These are phyloP conservation scores for Tylopilus balloui DNA, from an alignment of 768 basidiomycete genomes.

Conservation along the genomic window DNA sequence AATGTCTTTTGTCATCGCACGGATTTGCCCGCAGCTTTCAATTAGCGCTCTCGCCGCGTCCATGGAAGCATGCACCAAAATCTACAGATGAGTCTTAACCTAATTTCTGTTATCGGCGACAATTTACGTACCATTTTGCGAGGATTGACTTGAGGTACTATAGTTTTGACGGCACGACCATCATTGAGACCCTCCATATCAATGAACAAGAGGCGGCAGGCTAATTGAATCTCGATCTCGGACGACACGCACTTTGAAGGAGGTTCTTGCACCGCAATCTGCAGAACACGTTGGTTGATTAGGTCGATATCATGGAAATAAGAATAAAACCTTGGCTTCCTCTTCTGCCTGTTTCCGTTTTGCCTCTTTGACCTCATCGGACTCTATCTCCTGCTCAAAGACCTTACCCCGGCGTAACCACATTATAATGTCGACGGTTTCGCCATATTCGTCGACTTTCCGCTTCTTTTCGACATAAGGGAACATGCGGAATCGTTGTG, in stretches of 20 bases:
- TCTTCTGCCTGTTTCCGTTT: conserved; percentile 67
- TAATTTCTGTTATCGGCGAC: background rate
- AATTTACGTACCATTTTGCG: conserved; percentile 73
- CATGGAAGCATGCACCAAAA: conserved; percentile 77
- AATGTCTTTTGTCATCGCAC: conserved; percentile 91
- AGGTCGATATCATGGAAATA: background rate
- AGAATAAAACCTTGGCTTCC: conserved; percentile 57
- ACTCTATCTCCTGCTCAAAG: conserved; percentile 86
- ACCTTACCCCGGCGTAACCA: conserved; percentile 92
- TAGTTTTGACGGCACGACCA: conserved; percentile 93
- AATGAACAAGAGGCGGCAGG: conserved; percentile 84
- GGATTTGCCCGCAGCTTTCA: conserved; percentile 75
- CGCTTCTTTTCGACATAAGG: conserved; percentile 92
- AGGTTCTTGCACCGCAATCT: conserved; percentile 76
- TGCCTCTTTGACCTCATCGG: conserved; percentile 70
- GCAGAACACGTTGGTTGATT: conserved; percentile 13
- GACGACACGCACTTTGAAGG: conserved; percentile 89
- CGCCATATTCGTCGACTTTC: conserved; percentile 92
- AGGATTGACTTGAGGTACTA: conserved; percentile 94
- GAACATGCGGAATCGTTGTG: conserved; percentile 92
- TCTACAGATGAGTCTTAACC: conserved; percentile 43
- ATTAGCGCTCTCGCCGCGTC: conserved; percentile 69
- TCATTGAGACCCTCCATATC: conserved; percentile 98
- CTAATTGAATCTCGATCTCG: conserved; percentile 70
- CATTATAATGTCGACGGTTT: conserved; percentile 91